phyloP scores from a whole-genome alignment of 306 rosid species.

The Prunus mume region DNA sequence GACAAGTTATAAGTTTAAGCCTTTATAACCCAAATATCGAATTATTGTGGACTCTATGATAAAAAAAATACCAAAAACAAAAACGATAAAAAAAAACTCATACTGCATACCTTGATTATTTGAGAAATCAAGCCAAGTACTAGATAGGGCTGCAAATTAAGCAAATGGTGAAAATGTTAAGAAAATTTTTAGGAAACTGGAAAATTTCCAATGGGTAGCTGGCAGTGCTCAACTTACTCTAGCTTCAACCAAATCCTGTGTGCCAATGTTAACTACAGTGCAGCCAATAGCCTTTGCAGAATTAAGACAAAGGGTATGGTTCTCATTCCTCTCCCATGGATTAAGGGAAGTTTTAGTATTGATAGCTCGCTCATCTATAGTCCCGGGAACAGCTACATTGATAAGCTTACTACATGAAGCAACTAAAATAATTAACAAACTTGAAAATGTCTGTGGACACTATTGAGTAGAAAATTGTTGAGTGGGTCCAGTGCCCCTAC shows the following conservation, averaged over 20 bases:
- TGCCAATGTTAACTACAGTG: conserved; percentile 98
- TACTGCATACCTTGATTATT: conserved; percentile 73
- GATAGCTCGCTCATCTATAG: conserved; percentile 97
- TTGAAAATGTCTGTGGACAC: neutral
- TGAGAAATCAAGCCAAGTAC: conserved; percentile 95
- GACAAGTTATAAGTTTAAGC: conserved; percentile 16
- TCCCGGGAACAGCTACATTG: conserved; percentile 96
- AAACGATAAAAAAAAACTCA: conserved; percentile 9
- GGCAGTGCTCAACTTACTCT: conserved; percentile 60
- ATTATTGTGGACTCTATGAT: conserved; percentile 11
- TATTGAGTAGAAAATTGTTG: conserved; percentile 5
- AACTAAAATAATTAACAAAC: conserved; percentile 38
- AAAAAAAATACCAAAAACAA: conserved; percentile 11
- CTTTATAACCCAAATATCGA: conserved; percentile 2
- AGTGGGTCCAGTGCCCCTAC: conserved; percentile 43
- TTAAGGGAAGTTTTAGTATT: conserved; percentile 83
- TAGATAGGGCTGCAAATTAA: conserved; percentile 73
- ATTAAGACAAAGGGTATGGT: conserved; percentile 94
- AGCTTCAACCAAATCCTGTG: conserved; percentile 88
- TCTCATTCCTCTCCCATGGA: conserved; percentile 99
- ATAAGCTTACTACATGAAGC: conserved; percentile 80
- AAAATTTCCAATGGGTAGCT: conserved; percentile 16
- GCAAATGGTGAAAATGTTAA: conserved; percentile 13
- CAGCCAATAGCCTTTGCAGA: conserved; percentile 99
- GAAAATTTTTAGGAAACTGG: conserved; percentile 23